Base-by-base conservation (phyloP, 768 basidiomycete species). In the Hygrophoropsis aurantiaca region DNA sequence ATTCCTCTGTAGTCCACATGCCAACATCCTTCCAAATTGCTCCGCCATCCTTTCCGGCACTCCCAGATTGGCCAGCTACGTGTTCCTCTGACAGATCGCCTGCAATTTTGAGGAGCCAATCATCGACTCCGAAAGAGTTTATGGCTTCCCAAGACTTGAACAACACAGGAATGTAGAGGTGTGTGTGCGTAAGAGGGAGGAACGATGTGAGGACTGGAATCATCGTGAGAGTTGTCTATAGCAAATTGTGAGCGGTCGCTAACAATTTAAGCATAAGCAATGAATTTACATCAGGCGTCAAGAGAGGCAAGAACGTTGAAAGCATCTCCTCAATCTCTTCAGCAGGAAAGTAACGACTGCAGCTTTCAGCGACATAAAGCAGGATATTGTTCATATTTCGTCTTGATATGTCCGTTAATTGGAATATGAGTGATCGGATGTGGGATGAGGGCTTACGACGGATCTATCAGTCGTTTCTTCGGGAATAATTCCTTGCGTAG, bases 1-100 rank as follows among this genome's bases (percentile, higher is more conserved):
- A 97, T 65, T 97, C 84, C 35, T 79, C 73, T 47, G 90, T 79
- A 4, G 80, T 84, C 80, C 92, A 94, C 45, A 98, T 94, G 11
- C 94, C 94, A 27, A 97, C 78, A 54, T 90, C 88, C 62, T 85
- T 86, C 83, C 84, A 87, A 46, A 70, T 67, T 7, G 82, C 77
- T 32, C 77, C 75, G 41, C 77, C 80, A 55, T 81, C 77, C 40
- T 65, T 64, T 8, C 78, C 82, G n/a, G 68, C 73, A 36, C 70
- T 71, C n/a, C 80, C 79, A 32, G 62, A 60, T 18, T 74, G 67
- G 16, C 85, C 84, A 18, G 80, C 84, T 52, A 89, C 77, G 57
- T 90, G 84, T 57, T 87, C 84, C 61, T 87, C 84, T 0, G 87
- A 73, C 19, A 92, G 66, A 23, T 81, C 74, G 30, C 84, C 87